Percentiles rank a stretch among this genome's conserved stretches.
These are phyloP conservation scores for Ustilago crameri DNA, from an alignment of 1,284 basidiomycete genomes.

Conservation along the genomic window DNA sequence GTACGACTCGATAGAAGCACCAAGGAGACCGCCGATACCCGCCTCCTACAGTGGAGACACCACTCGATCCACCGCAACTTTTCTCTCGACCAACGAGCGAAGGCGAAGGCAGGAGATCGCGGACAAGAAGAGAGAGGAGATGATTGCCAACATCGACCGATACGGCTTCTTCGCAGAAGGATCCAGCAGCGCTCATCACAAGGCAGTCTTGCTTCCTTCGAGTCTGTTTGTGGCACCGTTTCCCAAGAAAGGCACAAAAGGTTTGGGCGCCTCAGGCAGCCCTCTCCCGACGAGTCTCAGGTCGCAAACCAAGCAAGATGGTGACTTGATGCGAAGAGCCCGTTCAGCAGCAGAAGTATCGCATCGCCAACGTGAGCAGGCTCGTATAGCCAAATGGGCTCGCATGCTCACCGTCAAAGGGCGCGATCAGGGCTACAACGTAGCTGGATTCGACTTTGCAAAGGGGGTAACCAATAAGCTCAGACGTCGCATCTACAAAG, in stretches of 20 bases:
- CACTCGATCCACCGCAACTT: constrained; percentile 9
- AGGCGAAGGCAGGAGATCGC: constrained; percentile 32
- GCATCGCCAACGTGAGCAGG: constrained; percentile 42
- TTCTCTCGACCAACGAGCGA: constrained; percentile 40
- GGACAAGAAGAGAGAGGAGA: constrained; percentile 42
- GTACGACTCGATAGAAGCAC: background rate
- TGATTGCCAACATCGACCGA: constrained; percentile 51
- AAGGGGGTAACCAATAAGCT: constrained; percentile 64
- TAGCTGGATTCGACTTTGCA: constrained; percentile 25
- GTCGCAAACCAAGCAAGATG: background rate
- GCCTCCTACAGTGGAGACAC: constrained; percentile 15
- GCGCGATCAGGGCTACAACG: constrained; percentile 48
- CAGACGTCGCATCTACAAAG: constrained; percentile 86
- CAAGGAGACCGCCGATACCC: background rate
- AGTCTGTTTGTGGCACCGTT: constrained; percentile 27
- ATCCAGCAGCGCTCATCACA: constrained; percentile 21
- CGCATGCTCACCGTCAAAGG: constrained; percentile 51
- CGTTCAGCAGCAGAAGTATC: constrained; percentile 24
- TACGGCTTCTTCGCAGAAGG: constrained; percentile 51
- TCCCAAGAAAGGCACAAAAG: constrained; percentile 23
- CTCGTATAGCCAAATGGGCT: constrained; percentile 55
- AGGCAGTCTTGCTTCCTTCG: constrained; percentile 19
- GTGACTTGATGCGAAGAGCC: constrained; percentile 10
- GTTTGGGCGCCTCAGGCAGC: background rate
- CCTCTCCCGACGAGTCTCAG: constrained; percentile 10